These are phyloP conservation scores for Kondoa subrosea DNA, from an alignment of 768 basidiomycete species.

Conservation along the genomic window DNA sequence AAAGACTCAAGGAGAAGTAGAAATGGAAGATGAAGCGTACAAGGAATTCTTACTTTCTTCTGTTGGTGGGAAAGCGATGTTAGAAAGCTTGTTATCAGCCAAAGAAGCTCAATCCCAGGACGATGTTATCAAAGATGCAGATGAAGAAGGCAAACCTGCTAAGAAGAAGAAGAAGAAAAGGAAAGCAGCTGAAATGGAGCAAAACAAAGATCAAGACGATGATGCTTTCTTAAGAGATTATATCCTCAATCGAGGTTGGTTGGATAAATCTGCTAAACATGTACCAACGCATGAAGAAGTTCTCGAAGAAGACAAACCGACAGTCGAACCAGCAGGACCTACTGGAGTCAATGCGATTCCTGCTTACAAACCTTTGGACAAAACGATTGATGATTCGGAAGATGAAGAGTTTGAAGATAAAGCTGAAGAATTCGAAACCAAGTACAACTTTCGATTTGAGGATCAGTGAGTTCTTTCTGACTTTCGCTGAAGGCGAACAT, in stretches of 20 bases:
- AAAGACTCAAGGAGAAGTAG: conserved; percentile 58
- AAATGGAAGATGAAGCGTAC: conserved; percentile 72
- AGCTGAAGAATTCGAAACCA: conserved; percentile 80
- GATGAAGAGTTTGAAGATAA: conserved; percentile 57
- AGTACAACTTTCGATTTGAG: conserved; percentile 95
- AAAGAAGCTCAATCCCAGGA: conserved; percentile 16
- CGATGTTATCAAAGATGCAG: background rate
- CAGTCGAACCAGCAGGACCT: conserved; percentile 3
- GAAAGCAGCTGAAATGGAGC: conserved; percentile 29
- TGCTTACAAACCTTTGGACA: conserved; percentile 74
- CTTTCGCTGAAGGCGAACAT: background rate
- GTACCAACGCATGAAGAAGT: conserved; percentile 77
- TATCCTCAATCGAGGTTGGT: conserved; percentile 93
- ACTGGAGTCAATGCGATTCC: conserved; percentile 37
- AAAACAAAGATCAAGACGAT: conserved; percentile 30
- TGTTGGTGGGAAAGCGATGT: conserved; percentile 48
- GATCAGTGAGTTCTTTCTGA: conserved; percentile 58
- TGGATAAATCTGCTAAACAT: conserved; percentile 47
- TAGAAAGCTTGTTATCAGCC: conserved; percentile 47
- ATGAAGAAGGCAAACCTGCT: background rate
- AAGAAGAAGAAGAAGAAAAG: conserved; percentile 21
- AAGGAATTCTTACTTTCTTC: conserved; percentile 59
- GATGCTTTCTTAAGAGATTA: conserved; percentile 43
- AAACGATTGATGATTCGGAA: conserved; percentile 48
- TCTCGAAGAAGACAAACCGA: conserved; percentile 32